Evolutionary conservation across 768 basidiomycete species (phyloP), one percentile per base, ranked within the genome.

Genomic region (Hygrophoropsis aurantiaca): DNA sequence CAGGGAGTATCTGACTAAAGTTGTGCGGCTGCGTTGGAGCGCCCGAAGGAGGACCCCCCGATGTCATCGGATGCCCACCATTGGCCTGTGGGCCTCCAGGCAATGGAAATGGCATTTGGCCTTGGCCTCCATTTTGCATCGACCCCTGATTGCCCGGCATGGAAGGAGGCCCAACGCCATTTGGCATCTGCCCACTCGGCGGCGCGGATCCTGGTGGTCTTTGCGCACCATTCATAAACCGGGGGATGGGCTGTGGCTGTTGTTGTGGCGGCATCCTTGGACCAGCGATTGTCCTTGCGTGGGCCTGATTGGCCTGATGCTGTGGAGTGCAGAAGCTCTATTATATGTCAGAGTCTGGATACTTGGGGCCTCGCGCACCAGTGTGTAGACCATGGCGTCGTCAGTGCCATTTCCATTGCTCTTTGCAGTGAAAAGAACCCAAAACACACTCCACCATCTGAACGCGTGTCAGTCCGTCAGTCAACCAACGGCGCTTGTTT

Each of bases 391-490:
- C 61, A 88, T 54, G 19, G 85, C 87, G 53, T 90, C 87, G 1
- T 88, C 86, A n/a, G 81, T 61, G 16, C 81, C 83, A 8, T 60
- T 62, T 24, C 79, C 79, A 40, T 76, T 84, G 52, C 84, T 87
- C 67, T 90, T 90, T 38, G 88, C 87, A 11, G 82, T 82, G 61
- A 90, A 91, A 13, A 90, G 70, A 0, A 89, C 83, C 89, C 89
- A 91, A 58, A 91, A 91, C 19, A 91, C 89, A 55, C 82, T 86
- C 89, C 89, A 91, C 89, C 89, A 91, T 62, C 88, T 90, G 54
- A 34, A 21, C 19, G 44, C 21, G 35, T 26, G 57, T 40, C 34
- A 50, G 25, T 33, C 41, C 5, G 45, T 32, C 21, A 19, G 39
- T 36, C 37, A 39, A 26, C 36, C 36, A 43, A 30, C 47, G 48